Conservation (phyloP, 176 grass and related monocot species). For the Metroxylon sagu region DNA sequence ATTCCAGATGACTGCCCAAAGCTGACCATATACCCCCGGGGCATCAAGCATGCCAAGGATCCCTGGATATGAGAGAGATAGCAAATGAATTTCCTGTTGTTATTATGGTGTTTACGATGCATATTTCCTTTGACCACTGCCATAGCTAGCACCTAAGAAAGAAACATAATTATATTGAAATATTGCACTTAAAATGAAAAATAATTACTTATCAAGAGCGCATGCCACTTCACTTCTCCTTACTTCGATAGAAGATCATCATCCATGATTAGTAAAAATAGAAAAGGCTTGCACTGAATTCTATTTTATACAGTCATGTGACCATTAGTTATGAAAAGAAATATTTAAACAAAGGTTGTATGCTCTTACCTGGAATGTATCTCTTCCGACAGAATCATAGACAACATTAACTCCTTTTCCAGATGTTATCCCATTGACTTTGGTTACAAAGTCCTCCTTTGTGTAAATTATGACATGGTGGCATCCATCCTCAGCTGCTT, state of each 20-base stretch:
- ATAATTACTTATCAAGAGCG: neutral
- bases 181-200: too few species aligned
- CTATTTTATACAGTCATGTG: too few species aligned
- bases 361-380: conserved; percentile 59
- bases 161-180: neutral
- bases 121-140: too few species aligned
- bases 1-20: conserved; percentile 52
- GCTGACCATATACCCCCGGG: conserved; percentile 40
- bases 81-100: neutral
- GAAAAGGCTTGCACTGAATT: too few species aligned
- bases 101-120: too few species aligned
- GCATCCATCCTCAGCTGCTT: conserved; percentile 72
- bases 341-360: neutral
- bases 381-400: conserved; percentile 93
- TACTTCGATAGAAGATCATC: too few species aligned
- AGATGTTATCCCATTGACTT: conserved; percentile 69
- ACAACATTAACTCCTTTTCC: conserved; percentile 76
- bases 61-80: conserved; percentile 21
- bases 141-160: too few species aligned
- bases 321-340: neutral
- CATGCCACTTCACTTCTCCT: neutral
- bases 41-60: conserved; percentile 36
- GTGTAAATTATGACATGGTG: conserved; percentile 67
- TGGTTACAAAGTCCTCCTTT: conserved; percentile 67
- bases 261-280: too few species aligned